Evolutionary conservation across 352 stramenopile genomes (phyloP), one percentile per base, ranked within the genome.

Genomic region (Ophiocytium majus): DNA sequence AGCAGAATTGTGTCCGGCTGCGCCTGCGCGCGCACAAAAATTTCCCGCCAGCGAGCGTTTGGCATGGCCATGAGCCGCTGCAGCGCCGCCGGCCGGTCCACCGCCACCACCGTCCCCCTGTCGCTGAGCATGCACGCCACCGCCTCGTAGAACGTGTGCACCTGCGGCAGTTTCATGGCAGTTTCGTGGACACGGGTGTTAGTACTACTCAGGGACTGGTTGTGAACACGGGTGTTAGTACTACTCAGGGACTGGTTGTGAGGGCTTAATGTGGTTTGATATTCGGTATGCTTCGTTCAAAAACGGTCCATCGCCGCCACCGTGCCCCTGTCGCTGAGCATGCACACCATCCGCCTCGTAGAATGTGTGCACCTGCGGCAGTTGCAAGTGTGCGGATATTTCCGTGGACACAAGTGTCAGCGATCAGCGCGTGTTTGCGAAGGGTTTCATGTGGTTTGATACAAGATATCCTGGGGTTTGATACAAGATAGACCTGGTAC

Each of bases 81-180:
- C 79, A 98, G 92, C 49, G 98, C 90, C 63, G 93, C 92, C 84
- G 96, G 92, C 86, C 97, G 96, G 88, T 98, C 90, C 50, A 94
- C 86, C 85, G 80, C 92, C 85, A 91, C 92, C 80, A 90, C 93
- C 87, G 85, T 88, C 34, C 92, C 92, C 63, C 90, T 92, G 83
- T 95, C 92, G 81, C 89, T 93, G 10, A 96, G 84, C 91, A 97
- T 95, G 37, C 91, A 95, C 1, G 94, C 97, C 17, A 98, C 95
- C 33, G 97, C 96, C 92, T 99, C 96, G 90, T 99, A 99, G 89
- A 99, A 99, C 32, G 96, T 97, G 90, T 99, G 96, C 31, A 99
- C 93, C 85, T 89, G 19, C 76, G 63, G 50, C 50, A 14, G 14
- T 66, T n/a, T 23, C 14, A 66, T n/a, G 50, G 50, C 50, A 66